Evolutionary conservation across 169 alveolate genomes (phyloP).

Genomic region (Eimeria acervulina): DNA sequence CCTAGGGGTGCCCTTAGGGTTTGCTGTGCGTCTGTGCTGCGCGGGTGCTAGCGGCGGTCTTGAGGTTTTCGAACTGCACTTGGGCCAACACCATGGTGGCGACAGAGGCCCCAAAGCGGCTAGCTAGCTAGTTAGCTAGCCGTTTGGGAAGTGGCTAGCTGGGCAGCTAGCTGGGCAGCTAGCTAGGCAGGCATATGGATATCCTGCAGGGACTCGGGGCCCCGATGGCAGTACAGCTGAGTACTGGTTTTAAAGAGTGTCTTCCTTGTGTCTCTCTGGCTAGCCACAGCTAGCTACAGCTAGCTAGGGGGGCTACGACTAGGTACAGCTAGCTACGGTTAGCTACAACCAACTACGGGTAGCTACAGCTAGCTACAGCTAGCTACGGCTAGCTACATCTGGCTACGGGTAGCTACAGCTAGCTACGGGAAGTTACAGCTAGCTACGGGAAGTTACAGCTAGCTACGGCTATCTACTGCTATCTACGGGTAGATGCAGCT

Average conservation of each 20-base stretch:
- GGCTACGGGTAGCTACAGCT: too few relatives aligned
- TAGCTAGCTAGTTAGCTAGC: too few relatives aligned
- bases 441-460: too few relatives aligned
- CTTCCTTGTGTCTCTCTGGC: too few relatives aligned
- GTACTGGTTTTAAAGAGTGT: too few relatives aligned
- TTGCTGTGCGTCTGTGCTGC: slow-evolving; percentile 18
- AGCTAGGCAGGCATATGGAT: neutral
- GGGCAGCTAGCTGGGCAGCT: neutral
- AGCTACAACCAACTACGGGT: neutral
- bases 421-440: too few relatives aligned
- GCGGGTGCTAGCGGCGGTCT: slow-evolving; percentile 49
- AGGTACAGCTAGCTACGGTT: slow-evolving; percentile 34
- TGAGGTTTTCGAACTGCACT: slow-evolving; percentile 3
- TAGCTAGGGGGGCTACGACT: neutral
- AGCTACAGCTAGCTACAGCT: slow-evolving; percentile 50
- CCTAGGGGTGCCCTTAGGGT: neutral
- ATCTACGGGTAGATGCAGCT: too few relatives aligned
- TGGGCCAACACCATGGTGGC: neutral
- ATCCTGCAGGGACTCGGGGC: neutral
- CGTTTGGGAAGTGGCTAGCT: neutral
- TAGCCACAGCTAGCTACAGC: too few relatives aligned
- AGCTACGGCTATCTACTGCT: too few relatives aligned
- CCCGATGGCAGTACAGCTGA: too few relatives aligned
- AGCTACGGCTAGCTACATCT: slow-evolving; percentile 8
- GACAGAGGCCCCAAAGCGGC: neutral